A percentile compares a stretch with the other conserved stretches of the same genome.
phyloP scores from a whole-genome alignment of 768 basidiomycete genomes.

The Suillus brevipes region DNA sequence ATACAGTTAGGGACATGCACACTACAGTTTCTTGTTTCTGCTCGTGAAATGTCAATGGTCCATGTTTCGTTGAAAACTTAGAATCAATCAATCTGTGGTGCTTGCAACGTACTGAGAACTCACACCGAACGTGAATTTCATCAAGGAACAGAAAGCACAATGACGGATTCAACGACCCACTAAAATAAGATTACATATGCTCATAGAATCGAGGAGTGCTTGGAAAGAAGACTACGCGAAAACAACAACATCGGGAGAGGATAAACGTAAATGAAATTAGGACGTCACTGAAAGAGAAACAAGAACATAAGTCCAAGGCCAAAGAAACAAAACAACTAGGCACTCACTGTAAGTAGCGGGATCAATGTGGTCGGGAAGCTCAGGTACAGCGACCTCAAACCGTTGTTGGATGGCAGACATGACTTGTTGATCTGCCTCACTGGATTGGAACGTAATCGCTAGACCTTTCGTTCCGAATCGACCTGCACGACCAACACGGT shows the following conservation, averaged over 20 bases:
- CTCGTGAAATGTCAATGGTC: not conserved
- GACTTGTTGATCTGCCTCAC: slow-evolving; percentile 90
- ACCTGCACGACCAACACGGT: slow-evolving; percentile 98
- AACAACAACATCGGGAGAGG: slow-evolving; percentile 7
- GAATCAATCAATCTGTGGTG: not conserved
- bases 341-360: slow-evolving; percentile 92
- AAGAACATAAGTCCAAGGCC: not conserved
- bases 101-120: not conserved
- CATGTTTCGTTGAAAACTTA: not conserved
- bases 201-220: slow-evolving; percentile 9
- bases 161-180: slow-evolving; percentile 7
- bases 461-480: slow-evolving; percentile 99
- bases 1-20: not conserved
- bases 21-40: not conserved
- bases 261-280: slow-evolving; percentile 32
- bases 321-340: not conserved
- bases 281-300: slow-evolving; percentile 39
- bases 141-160: slow-evolving; percentile 1
- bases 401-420: slow-evolving; percentile 93
- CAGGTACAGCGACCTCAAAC: slow-evolving; percentile 96
- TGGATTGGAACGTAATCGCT: slow-evolving; percentile 94
- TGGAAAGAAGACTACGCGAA: slow-evolving; percentile 1
- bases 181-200: slow-evolving; percentile 26
- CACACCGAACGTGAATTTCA: not conserved
- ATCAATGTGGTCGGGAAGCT: slow-evolving; percentile 92